A percentile compares a stretch with the other conserved stretches of the same genome.
phyloP scores from a whole-genome alignment of 75 land plant species.

The Pinus tabuliformis region DNA sequence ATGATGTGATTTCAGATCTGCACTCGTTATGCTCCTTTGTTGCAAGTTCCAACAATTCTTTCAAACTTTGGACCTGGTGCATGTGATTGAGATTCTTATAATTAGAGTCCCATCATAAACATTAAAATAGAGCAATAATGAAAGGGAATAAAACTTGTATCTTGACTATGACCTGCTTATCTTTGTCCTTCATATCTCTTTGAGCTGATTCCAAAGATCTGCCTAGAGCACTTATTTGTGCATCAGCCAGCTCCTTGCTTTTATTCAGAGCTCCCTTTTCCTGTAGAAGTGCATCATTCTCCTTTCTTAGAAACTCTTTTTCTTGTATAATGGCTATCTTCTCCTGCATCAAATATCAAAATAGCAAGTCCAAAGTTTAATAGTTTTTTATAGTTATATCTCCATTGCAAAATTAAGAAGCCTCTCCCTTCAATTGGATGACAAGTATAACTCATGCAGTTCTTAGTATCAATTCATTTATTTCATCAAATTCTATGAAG shows the following conservation, averaged over 20 bases:
- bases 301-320: conserved; percentile 46
- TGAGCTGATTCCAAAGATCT: conserved; percentile 54
- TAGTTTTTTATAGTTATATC: neutral
- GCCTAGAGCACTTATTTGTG: conserved; percentile 37
- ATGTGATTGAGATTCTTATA: conserved; percentile 1
- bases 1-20: conserved; percentile 82
- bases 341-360: conserved; percentile 42
- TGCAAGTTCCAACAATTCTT: conserved; percentile 56
- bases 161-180: conserved; percentile 52
- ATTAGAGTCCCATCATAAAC: neutral
- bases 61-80: conserved; percentile 66
- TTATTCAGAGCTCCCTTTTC: conserved; percentile 51
- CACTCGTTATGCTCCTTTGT: conserved; percentile 67
- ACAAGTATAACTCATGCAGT: neutral
- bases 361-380: neutral
- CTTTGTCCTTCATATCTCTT: conserved; percentile 71
- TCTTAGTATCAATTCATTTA: neutral
- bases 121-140: neutral
- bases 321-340: conserved; percentile 57
- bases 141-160: neutral
- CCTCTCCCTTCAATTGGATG: neutral
- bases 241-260: conserved; percentile 57
- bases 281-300: conserved; percentile 39
- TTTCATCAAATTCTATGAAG: neutral
- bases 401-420: neutral